These are phyloP conservation scores for Aspergillus alliaceus DNA, from an alignment of 2,329 filamentous ascomycete genomes.

Conservation along the genomic window DNA sequence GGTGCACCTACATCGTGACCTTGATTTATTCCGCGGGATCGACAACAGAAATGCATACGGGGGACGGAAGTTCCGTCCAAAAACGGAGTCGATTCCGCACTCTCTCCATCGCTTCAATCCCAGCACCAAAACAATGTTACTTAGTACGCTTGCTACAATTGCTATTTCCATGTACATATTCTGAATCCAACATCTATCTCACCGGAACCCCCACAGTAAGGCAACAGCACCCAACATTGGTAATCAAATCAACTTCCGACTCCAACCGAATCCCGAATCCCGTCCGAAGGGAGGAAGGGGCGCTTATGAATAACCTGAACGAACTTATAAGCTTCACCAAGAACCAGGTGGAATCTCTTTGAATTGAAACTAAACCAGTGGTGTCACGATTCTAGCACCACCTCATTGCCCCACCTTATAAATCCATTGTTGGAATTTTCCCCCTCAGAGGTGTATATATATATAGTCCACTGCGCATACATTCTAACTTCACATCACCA, in stretches of 20 bases:
- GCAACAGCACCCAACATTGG: background rate
- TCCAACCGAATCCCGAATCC: constrained; percentile 5
- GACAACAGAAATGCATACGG: background rate
- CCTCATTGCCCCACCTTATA: background rate
- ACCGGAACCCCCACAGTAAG: background rate
- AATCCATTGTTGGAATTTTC: background rate
- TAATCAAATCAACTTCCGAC: constrained; percentile 7
- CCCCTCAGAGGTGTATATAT: background rate
- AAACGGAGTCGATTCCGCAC: background rate
- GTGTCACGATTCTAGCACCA: background rate
- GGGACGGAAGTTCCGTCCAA: background rate
- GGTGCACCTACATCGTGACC: too few relatives aligned
- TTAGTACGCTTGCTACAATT: too few relatives aligned
- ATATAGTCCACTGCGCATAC: background rate
- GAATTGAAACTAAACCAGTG: background rate
- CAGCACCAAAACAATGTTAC: too few relatives aligned
- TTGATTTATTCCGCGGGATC: background rate
- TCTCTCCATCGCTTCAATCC: too few relatives aligned
- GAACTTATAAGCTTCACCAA: background rate
- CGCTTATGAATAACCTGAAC: background rate
- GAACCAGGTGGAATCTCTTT: background rate
- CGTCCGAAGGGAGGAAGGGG: constrained; percentile 5
- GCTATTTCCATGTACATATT: too few relatives aligned
- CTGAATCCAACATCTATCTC: background rate
- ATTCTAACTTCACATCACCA: background rate